Evolutionary conservation across 2,329 filamentous ascomycete species (phyloP), one percentile per base, ranked within the genome.

Genomic region (Dothiorella sarmentorum): DNA sequence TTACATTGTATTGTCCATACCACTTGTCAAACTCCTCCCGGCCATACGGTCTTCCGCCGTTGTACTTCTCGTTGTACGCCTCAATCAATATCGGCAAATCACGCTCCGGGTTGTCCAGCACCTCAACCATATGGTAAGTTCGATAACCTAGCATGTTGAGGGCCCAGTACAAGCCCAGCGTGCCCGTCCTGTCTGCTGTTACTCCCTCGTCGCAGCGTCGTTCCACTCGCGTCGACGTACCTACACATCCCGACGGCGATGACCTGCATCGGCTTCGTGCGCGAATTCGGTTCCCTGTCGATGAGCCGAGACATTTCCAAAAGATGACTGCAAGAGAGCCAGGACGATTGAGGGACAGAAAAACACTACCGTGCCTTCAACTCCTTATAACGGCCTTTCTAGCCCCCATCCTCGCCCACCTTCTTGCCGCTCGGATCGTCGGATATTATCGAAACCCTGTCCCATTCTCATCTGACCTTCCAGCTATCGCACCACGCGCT

Each of bases 21-120:
- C 76, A 62, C 33, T 65, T 64, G 35, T 76, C 73, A 26, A 71
- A 74, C 35, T 71, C 65, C 22, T 66, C 65, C 20, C 68, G 67
- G 3, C 63, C 62, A 53, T 64, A 73, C 1, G 68, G 65, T n/a
- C 63, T 58, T 6, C 61, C 61, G 1, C 61, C 60, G 17, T 67
- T 64, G 42, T 67, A 71, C 57, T 74, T 75, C 35, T 67, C 66
- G 2, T 69, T 63, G 26, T 71, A 65, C 7, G 73, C 70, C 38
- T 72, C 67, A 24, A 67, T 58, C 72, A 73, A 74, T 7, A 55
- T 7, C 6, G 9, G 13, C 5, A 42, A 13, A 9, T 42, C 51
- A 2, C 51, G 51, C n/a, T 22, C 37, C 10, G 35, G 35, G 18
- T 55, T 15, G 11, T 20, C 5, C 24, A 55, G n/a, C 18, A 24